Evolutionary conservation across 2,329 filamentous ascomycete species (phyloP), one percentile per base, ranked within the genome.

Genomic region (Diplodia seriata): DNA sequence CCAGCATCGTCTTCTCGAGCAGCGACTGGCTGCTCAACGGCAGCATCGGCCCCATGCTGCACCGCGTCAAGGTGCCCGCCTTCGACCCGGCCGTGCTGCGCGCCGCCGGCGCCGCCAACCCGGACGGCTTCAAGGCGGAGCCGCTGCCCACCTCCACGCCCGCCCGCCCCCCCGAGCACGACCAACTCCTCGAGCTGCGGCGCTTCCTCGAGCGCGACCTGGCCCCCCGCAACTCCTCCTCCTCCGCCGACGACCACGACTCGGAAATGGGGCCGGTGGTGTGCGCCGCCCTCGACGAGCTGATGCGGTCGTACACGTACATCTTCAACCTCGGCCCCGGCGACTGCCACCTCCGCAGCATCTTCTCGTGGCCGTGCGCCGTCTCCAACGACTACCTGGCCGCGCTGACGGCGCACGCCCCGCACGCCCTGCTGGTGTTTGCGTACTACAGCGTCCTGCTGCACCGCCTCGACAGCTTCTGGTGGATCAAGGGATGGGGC

Each of bases 401-500:
- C 1, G 49, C 53, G 6, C 29, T 68, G 11, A 43, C 66, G 14
- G n/a, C 31, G 6, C 65, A 61, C 47, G 14, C 4, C 1, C 50
- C 66, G 4, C 50, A 54, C 18, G 47, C 66, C 31, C 29, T 68
- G 12, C 18, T 68, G 56, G 47, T 68, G 26, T 63, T 68, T 9
- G 50, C 66, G 1, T 40, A 63, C 38, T 68, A 57, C 26, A 55
- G 49, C 56, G 38, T 68, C 36, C 33, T 68, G 23, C 33, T 68
- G 15, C 56, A 68, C n/a, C 49, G 53, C 23, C 56, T 68, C 49
- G 66, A 68, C 49, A 31, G 43, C 50, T 50, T 63, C 49, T 68
- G 66, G 66, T 68, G 66, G 66, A 40, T 68, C 50, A 62, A 68
- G 50, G 66, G 66, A n/a, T 68, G 66, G 66, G 66, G 56, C 26